Percentiles rank a stretch among this genome's conserved stretches.
Evolutionary conservation across 345 rosid genomes (phyloP).

Genomic region (Ceriops tagal): DNA sequence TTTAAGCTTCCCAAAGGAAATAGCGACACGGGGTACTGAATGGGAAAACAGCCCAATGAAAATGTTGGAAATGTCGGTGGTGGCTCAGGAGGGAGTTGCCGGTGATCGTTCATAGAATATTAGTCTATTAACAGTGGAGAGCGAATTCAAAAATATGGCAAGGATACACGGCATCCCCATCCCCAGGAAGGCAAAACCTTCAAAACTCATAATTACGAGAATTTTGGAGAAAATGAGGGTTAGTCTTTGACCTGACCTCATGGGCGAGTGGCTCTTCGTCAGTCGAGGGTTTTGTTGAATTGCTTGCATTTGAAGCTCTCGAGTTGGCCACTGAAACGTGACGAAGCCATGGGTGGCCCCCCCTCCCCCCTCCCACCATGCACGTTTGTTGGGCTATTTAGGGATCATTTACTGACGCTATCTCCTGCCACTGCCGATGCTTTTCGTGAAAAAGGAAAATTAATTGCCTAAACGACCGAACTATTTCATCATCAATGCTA

Average conservation of each 20-base stretch:
- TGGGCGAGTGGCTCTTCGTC: too few species aligned
- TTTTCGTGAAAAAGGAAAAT: too few species aligned
- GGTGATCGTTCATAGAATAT: not conserved
- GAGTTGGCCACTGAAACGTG: slow-evolving; percentile 9
- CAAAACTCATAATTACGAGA: too few species aligned
- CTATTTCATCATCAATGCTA: not conserved
- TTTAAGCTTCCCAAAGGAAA: slow-evolving; percentile 15
- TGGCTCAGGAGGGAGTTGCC: not conserved
- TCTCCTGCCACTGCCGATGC: slow-evolving; percentile 6
- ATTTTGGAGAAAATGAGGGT: too few species aligned
- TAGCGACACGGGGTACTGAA: not conserved
- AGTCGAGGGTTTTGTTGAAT: too few species aligned
- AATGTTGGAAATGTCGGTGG: slow-evolving; percentile 3
- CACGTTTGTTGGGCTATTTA: slow-evolving; percentile 16
- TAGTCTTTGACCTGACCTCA: too few species aligned
- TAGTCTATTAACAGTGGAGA: too few species aligned
- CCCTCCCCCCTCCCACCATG: not conserved
- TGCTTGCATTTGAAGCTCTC: not conserved
- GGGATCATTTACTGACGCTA: slow-evolving; percentile 25
- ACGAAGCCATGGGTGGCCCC: slow-evolving; percentile 1
- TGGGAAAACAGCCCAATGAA: not conserved
- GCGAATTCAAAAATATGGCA: too few species aligned
- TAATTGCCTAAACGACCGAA: not conserved
- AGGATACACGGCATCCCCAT: too few species aligned
- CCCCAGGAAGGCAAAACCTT: too few species aligned